A percentile compares a stretch with the other conserved stretches of the same genome.
These are phyloP conservation scores for Cucumis variabilis DNA, from an alignment of 331 rosid species.

Conservation along the genomic window DNA sequence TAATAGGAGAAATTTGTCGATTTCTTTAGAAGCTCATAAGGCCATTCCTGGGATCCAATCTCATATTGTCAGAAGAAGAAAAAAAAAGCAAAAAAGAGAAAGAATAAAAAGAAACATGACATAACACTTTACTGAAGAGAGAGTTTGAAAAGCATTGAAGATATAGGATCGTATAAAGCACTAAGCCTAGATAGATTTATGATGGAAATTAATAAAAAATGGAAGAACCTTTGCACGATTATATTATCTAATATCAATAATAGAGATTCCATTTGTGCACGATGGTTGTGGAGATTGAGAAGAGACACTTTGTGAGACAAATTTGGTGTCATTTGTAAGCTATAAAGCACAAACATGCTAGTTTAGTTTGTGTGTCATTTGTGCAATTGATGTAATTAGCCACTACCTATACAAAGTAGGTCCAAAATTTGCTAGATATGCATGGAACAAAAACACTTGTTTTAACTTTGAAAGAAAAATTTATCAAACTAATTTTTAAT, in stretches of 20 bases:
- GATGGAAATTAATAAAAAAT: not conserved
- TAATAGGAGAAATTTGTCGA: not conserved
- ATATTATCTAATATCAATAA: not conserved
- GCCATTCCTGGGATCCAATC: conserved; percentile 6
- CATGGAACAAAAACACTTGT: too few species aligned
- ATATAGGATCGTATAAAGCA: not conserved
- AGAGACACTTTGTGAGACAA: not conserved
- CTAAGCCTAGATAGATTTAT: not conserved
- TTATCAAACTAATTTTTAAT: not conserved
- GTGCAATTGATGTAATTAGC: not conserved
- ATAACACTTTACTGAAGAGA: not conserved
- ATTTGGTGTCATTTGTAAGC: too few species aligned
- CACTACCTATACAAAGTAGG: not conserved
- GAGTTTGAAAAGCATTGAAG: not conserved
- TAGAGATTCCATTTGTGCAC: conserved; percentile 9
- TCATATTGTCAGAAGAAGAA: not conserved
- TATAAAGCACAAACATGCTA: not conserved
- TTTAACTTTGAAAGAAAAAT: too few species aligned
- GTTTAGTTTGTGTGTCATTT: too few species aligned
- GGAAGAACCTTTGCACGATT: not conserved
- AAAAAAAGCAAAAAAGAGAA: not conserved
- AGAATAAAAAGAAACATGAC: not conserved
- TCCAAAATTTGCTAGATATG: not conserved
- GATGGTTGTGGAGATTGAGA: not conserved
- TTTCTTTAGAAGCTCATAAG: not conserved